Percentiles rank a stretch among this genome's conserved stretches.
Evolutionary conservation across 1,139 yeast species (phyloP).

Genomic region (Petasospora fabianii): DNA sequence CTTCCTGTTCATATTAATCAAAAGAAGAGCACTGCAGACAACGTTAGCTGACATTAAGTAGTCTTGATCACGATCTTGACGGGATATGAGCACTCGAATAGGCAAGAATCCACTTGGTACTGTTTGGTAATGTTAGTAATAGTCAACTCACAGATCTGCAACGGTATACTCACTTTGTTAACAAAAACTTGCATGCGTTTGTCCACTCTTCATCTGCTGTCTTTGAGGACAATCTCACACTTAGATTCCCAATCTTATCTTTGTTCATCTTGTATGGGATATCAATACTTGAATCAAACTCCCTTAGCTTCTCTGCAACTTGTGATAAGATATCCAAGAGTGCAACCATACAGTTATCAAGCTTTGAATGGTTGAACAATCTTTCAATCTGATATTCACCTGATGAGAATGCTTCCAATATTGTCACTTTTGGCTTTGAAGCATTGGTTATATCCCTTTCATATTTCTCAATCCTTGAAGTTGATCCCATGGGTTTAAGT

Average conservation of each 20-base stretch:
- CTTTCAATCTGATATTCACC: constrained; percentile 39
- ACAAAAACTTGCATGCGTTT: constrained; percentile 74
- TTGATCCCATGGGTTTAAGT: constrained; percentile 80
- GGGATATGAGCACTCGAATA: constrained; percentile 31
- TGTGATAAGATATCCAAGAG: constrained; percentile 59
- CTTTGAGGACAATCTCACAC: constrained; percentile 64
- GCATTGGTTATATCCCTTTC: constrained; percentile 35
- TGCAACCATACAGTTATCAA: constrained; percentile 78
- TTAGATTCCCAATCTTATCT: constrained; percentile 75
- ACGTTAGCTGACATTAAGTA: too few species aligned
- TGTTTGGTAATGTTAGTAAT: constrained; percentile 3
- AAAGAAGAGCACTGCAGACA: too few species aligned
- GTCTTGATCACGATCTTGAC: constrained; percentile 8
- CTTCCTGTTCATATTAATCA: not conserved
- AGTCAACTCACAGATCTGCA: not conserved
- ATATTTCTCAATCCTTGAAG: constrained; percentile 67
- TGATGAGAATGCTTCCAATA: constrained; percentile 22
- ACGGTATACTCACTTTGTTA: constrained; percentile 45
- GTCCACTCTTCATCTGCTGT: constrained; percentile 83
- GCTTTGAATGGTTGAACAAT: constrained; percentile 61
- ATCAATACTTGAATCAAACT: constrained; percentile 54
- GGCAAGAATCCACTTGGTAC: constrained; percentile 36
- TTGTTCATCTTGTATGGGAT: constrained; percentile 64
- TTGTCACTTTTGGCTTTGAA: constrained; percentile 22
- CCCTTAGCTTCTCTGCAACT: constrained; percentile 47